These are phyloP conservation scores for Wickerhamomyces queroliae DNA, from an alignment of 805 yeast genomes.

Conservation along the genomic window DNA sequence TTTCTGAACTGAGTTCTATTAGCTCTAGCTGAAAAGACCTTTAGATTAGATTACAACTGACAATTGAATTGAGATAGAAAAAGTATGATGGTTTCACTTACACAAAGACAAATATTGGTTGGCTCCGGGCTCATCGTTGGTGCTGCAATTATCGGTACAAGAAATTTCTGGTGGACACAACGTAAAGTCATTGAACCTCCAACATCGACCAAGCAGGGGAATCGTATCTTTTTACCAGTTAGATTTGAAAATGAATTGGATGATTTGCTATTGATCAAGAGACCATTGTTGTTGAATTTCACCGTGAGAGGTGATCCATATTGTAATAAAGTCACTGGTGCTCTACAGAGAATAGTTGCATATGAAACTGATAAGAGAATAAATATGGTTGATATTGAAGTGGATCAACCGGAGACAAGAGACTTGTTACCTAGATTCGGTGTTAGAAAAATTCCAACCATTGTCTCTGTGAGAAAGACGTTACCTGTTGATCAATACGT, in stretches of 20 bases:
- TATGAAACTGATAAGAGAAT: conserved; percentile 44
- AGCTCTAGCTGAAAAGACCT: too few relatives aligned
- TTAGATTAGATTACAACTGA: too few relatives aligned
- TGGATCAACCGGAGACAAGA: conserved; percentile 59
- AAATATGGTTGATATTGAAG: conserved; percentile 65
- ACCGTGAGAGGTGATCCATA: conserved; percentile 59
- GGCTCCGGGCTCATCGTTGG: conserved; percentile 20
- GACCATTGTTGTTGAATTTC: conserved; percentile 68
- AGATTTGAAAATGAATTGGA: conserved; percentile 56
- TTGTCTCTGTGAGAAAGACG: conserved; percentile 64
- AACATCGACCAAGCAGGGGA: conserved; percentile 24
- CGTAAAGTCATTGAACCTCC: conserved; percentile 34
- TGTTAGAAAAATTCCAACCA: conserved; percentile 53
- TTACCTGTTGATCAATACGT: conserved; percentile 41
- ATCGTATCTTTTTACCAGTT: conserved; percentile 46
- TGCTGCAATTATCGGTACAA: conserved; percentile 14
- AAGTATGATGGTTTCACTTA: conserved; percentile 12
- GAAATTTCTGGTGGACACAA: conserved; percentile 27
- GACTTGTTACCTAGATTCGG: conserved; percentile 54
- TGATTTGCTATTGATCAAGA: conserved; percentile 39
- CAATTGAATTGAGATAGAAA: too few relatives aligned
- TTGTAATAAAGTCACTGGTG: conserved; percentile 57
- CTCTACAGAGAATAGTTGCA: conserved; percentile 47
- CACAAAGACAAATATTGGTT: conserved; percentile 16
- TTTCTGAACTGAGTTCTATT: too few relatives aligned